Evolutionary conservation across 225 moss, liverwort and hornwort genomes (phyloP).

Genomic region (Thuidium tamariscinum): DNA sequence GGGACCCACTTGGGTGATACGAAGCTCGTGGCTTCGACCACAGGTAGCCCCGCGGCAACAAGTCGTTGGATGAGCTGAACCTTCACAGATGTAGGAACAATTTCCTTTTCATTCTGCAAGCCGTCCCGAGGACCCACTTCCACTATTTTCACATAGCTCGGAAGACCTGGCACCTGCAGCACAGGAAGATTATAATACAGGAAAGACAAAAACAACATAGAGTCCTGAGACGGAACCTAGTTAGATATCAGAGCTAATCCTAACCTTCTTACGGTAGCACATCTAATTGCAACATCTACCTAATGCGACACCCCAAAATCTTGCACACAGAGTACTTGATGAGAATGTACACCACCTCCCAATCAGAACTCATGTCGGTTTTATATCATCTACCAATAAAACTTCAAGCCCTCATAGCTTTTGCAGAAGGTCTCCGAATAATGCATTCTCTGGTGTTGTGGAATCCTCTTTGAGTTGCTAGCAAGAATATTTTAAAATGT

Average conservation of each 20-base stretch:
- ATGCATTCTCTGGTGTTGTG: background rate
- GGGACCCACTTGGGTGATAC: slow-evolving; percentile 98
- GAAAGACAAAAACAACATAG: background rate
- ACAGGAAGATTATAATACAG: background rate
- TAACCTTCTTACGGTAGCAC: background rate
- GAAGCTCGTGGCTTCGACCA: slow-evolving; percentile 94
- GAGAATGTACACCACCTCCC: background rate
- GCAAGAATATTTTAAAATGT: background rate
- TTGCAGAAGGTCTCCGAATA: background rate
- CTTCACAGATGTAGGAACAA: slow-evolving; percentile 75
- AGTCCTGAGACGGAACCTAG: background rate
- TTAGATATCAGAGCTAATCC: background rate
- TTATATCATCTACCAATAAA: background rate
- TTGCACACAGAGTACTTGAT: background rate
- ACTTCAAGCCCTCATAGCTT: background rate
- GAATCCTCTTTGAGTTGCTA: background rate
- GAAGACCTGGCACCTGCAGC: slow-evolving; percentile 43
- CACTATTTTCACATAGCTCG: slow-evolving; percentile 79
- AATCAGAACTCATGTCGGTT: background rate
- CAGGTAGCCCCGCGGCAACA: slow-evolving; percentile 67
- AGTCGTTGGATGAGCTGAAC: slow-evolving; percentile 77
- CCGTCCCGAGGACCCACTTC: slow-evolving; percentile 97
- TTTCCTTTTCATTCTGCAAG: slow-evolving; percentile 77
- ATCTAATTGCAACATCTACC: background rate
- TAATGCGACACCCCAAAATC: background rate